Base-by-base conservation (phyloP, 352 stramenopile genomes). In the Paralagenidium karlingii region DNA sequence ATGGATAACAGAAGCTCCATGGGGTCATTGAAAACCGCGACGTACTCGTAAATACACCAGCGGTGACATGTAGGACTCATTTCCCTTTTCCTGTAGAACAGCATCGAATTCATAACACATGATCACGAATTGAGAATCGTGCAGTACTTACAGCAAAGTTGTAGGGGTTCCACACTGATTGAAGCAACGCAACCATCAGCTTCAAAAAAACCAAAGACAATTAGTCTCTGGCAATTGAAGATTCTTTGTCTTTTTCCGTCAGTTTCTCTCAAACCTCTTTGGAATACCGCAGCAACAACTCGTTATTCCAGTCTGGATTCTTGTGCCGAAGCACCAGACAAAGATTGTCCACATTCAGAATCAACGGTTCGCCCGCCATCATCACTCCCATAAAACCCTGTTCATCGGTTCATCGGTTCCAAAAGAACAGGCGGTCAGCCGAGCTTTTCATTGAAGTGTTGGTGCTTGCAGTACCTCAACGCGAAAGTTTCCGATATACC, bases 381-480 rank as follows among this genome's bases (percentile, higher is more conserved):
- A 66, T 67, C 5, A 67, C 74, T 4, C 82, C 24, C 2, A n/a
- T n/a, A 38, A 24, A 7, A 47, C 25, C 13, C 41, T 31, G 29
- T 47, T n/a, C 10, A 13, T 10, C n/a, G 10, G 10, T 32, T 13
- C 27, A 32, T 32, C 10, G 27, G 10, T n/a, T 13, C n/a, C n/a
- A n/a, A n/a, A n/a, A n/a, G n/a, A n/a, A n/a, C n/a, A n/a, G n/a
- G n/a, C n/a, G n/a, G n/a, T n/a, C n/a, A n/a, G n/a, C n/a, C n/a
- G n/a, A n/a, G n/a, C n/a, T n/a, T n/a, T n/a, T n/a, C n/a, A n/a
- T n/a, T 18, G 9, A 8, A 18, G n/a, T n/a, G n/a, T n/a, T n/a
- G n/a, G n/a, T n/a, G n/a, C n/a, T n/a, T n/a, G n/a, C n/a, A 82
- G 46, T 0, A 71, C 75, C 34, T 88, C 68, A 24, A 85, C 43